Conservation (phyloP, 2,329 filamentous ascomycete species). For the Didymella sp. region DNA sequence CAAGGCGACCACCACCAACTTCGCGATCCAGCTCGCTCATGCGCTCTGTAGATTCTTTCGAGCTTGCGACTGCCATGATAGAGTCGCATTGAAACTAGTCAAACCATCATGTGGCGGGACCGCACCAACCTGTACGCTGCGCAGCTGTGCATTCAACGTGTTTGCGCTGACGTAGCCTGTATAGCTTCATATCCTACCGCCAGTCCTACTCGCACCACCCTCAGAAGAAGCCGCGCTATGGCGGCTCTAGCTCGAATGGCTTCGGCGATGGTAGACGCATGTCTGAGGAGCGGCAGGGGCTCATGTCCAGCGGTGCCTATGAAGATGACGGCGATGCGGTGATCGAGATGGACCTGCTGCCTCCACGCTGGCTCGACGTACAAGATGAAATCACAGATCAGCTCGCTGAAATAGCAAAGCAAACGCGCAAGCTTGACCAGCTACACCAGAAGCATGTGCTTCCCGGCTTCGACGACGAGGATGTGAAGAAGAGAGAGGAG, state of each 20-base stretch:
- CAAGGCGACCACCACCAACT: constrained; percentile 11
- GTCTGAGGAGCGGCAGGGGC: constrained; percentile 75
- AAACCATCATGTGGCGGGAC: constrained; percentile 88
- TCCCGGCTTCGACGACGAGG: constrained; percentile 95
- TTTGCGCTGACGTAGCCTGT: constrained; percentile 47
- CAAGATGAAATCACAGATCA: constrained; percentile 91
- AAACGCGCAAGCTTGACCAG: constrained; percentile 85
- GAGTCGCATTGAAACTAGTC: constrained; percentile 34
- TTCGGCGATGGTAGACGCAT: constrained; percentile 54
- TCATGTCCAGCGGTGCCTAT: constrained; percentile 81
- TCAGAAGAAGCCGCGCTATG: constrained; percentile 76
- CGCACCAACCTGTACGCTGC: constrained; percentile 89
- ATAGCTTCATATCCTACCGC: constrained; percentile 96
- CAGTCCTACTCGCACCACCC: constrained; percentile 98
- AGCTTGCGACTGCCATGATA: constrained; percentile 38
- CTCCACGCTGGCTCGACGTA: constrained; percentile 93
- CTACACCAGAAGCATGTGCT: constrained; percentile 97
- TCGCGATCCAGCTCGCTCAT: constrained; percentile 1
- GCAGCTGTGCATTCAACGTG: constrained; percentile 18
- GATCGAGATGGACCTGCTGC: constrained; percentile 97
- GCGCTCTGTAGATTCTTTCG: constrained; percentile 4
- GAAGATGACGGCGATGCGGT: constrained; percentile 89
- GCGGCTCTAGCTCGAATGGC: constrained; percentile 62
- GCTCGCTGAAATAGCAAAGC: constrained; percentile 78
- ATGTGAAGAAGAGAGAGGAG: constrained; percentile 85